Base-by-base conservation (phyloP, 345 rosid species). In the Populus euphratica region DNA sequence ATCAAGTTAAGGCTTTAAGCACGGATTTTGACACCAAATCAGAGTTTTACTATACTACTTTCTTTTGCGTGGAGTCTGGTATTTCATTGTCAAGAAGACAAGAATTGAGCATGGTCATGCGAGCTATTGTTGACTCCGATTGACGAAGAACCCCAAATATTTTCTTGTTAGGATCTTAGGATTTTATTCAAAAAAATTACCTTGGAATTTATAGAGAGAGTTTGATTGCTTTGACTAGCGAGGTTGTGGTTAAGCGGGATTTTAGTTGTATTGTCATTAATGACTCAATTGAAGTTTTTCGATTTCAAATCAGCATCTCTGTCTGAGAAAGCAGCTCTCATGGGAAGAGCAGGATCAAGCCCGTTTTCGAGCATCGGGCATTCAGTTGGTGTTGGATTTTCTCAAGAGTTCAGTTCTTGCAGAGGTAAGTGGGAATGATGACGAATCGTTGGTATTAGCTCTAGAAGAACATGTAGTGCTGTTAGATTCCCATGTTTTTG, bases 221-320 rank as follows among this genome's bases (percentile, higher is more conserved):
- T 49, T 56, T 77, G 75, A 49, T 27, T 33, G 39, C 41, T 52
- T 68, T 29, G 69, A 41, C 13, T 68, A 41, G 64, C 18, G 29
- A 20, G 36, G 41, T 70, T 73, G 21, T 77, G 77, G 43, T 65
- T 65, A 13, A 64, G 63, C 79, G 71, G 72, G 74, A 63, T 78
- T 78, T 36, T 11, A n/a, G 39, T 35, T 17, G 10, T 44, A 0
- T 18, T 21, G 79, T 66, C 78, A 69, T 33, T 39, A 73, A 91
- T 91, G 96, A 88, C 11, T 41, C 44, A 90, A 82, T 61, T 76
- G 76, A 80, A 80, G 63, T 56, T 84, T 59, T 47, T 84, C 69
- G 71, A 74, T 73, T 75, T 81, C 54, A 84, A 82, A 54, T 79
- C 84, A 56, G 13, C 83, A 9, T 79, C 90, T 43, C 78, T 80